These are phyloP conservation scores for Clarireedia homoeocarpa DNA, from an alignment of 2,329 filamentous ascomycete species.

Conservation along the genomic window DNA sequence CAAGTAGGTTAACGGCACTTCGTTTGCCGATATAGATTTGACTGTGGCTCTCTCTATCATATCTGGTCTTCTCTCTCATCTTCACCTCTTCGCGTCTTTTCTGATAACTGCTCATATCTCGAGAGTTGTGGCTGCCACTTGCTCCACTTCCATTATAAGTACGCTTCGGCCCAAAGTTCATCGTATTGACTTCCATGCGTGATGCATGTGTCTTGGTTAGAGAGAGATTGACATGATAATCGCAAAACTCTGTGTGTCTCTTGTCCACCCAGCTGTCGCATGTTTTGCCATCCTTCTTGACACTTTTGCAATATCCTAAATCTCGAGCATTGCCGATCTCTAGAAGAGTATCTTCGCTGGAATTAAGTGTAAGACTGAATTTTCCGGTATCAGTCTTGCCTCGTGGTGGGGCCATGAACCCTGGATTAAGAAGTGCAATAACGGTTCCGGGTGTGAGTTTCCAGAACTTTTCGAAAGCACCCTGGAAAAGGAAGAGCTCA, in stretches of 20 bases:
- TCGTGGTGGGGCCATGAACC: constrained; percentile 77
- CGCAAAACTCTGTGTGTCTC: constrained; percentile 82
- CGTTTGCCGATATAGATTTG: constrained; percentile 45
- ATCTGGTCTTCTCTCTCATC: constrained; percentile 34
- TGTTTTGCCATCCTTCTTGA: constrained; percentile 74
- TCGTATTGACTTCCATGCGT: constrained; percentile 73
- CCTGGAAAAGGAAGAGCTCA: constrained; percentile 86
- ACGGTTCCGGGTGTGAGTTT: constrained; percentile 88
- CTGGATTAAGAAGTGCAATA: constrained; percentile 85
- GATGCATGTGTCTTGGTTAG: constrained; percentile 60
- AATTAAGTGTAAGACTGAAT: constrained; percentile 80
- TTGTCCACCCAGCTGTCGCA: constrained; percentile 84
- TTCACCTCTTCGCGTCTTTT: constrained; percentile 20
- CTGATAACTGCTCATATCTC: constrained; percentile 19
- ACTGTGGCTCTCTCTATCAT: constrained; percentile 51
- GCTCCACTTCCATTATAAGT: constrained; percentile 28
- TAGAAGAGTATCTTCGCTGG: constrained; percentile 79
- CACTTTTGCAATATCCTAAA: constrained; percentile 77
- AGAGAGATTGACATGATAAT: constrained; percentile 82
- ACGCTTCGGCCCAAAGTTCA: constrained; percentile 39
- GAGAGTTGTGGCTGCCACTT: constrained; percentile 20
- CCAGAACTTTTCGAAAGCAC: constrained; percentile 88
- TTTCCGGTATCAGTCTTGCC: constrained; percentile 68
- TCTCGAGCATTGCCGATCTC: constrained; percentile 83
- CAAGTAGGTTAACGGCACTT: constrained; percentile 55